A percentile compares a stretch with the other conserved stretches of the same genome.
phyloP scores from a whole-genome alignment of 2,329 filamentous ascomycete species.

The Epicoccum sorghinum region DNA sequence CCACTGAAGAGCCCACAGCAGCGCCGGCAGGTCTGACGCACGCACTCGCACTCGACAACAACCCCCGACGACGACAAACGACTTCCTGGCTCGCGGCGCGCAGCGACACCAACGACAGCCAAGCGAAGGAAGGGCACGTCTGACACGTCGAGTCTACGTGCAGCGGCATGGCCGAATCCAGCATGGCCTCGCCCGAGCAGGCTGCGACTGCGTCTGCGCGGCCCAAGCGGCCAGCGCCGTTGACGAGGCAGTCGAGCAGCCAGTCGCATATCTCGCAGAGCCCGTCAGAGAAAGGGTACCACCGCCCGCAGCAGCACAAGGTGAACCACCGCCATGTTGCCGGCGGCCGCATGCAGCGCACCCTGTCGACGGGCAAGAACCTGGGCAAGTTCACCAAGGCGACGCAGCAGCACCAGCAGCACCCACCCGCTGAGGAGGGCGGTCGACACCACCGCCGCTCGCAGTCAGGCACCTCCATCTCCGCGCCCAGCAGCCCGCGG shows the following conservation, averaged over 20 bases:
- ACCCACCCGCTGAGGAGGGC: conserved; percentile 30
- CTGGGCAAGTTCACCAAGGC: conserved; percentile 50
- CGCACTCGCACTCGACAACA: not conserved
- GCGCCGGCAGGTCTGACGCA: conserved; percentile 8
- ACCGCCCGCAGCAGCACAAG: conserved; percentile 39
- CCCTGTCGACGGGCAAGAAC: conserved; percentile 50
- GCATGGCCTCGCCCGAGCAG: conserved; percentile 46
- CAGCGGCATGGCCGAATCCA: conserved; percentile 31
- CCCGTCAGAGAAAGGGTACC: conserved; percentile 39
- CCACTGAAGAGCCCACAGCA: conserved; percentile 16
- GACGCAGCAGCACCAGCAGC: conserved; percentile 24
- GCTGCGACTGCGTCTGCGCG: conserved; percentile 42
- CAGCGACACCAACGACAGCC: conserved; percentile 15
- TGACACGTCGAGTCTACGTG: conserved; percentile 1
- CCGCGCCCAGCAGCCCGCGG: conserved; percentile 46
- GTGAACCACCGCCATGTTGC: conserved; percentile 50
- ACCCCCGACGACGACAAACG: not conserved
- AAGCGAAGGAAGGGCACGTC: conserved; percentile 2
- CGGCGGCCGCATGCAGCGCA: conserved; percentile 49
- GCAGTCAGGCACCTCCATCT: conserved; percentile 45
- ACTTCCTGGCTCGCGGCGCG: not conserved
- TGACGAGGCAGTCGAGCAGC: conserved; percentile 47
- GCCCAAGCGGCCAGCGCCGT: conserved; percentile 43
- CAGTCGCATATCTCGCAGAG: conserved; percentile 48
- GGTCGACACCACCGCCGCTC: conserved; percentile 47